Percentiles rank a stretch among this genome's conserved stretches.
Evolutionary conservation across 495 filamentous ascomycete genomes (phyloP).

Genomic region (Xylaria nigripes): DNA sequence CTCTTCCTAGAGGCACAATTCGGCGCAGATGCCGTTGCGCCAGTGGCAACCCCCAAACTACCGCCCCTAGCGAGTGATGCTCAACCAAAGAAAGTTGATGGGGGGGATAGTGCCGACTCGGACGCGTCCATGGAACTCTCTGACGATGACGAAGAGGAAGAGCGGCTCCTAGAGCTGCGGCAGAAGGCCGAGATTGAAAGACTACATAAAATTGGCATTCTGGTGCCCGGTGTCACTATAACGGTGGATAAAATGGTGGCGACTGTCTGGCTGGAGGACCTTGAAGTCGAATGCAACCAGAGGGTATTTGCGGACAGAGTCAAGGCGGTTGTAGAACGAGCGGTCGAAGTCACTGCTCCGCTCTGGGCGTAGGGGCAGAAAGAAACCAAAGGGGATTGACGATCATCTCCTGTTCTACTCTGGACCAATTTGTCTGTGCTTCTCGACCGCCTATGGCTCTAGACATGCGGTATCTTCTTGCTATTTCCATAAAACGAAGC

Average conservation of each 20-base stretch:
- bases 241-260: conserved; percentile 82
- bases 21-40: conserved; percentile 63
- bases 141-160: conserved; percentile 33
- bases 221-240: conserved; percentile 81
- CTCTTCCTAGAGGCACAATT: conserved; percentile 98
- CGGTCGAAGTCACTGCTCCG: conserved; percentile 81
- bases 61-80: conserved; percentile 25
- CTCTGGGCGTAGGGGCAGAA: conserved; percentile 42
- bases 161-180: conserved; percentile 32
- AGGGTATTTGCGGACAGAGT: conserved; percentile 69
- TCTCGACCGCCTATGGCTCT: no score
- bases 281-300: conserved; percentile 80
- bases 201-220: conserved; percentile 71
- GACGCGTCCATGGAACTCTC: conserved; percentile 37
- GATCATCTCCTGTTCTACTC: background rate
- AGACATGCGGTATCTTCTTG: no score
- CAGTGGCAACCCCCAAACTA: conserved; percentile 61
- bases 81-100: conserved; percentile 21
- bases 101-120: conserved; percentile 20
- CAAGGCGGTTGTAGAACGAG: conserved; percentile 79
- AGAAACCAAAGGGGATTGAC: background rate
- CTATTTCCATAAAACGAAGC: no score
- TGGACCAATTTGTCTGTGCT: no score
- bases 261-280: conserved; percentile 79
- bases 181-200: conserved; percentile 51